Percentiles rank a stretch among this genome's conserved stretches.
Conservation (phyloP, 169 alveolate genomes). For the Plasmodium inui region DNA sequence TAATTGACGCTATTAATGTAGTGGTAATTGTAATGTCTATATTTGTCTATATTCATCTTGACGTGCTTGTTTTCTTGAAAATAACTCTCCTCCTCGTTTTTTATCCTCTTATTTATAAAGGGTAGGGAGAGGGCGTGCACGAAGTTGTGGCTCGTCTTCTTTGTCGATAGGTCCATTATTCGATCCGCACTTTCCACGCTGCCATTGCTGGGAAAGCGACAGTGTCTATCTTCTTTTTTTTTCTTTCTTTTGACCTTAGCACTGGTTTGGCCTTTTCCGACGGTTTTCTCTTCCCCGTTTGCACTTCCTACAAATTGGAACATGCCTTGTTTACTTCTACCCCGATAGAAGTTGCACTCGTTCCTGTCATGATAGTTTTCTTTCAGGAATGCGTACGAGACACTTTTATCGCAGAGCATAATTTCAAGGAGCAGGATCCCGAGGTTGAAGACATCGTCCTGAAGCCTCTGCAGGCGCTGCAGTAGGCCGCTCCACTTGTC, state of each 20-base stretch:
- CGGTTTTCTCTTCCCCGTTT: background rate
- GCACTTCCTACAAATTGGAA: background rate
- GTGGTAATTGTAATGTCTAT: slow-evolving; percentile 52
- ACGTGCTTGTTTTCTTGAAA: slow-evolving; percentile 43
- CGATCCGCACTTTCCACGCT: background rate
- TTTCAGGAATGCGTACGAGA: slow-evolving; percentile 22
- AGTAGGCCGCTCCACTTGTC: slow-evolving; percentile 3
- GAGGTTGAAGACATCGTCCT: slow-evolving; percentile 52
- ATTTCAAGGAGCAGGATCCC: slow-evolving; percentile 44
- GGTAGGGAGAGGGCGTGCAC: slow-evolving; percentile 63
- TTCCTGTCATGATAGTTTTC: slow-evolving; percentile 7
- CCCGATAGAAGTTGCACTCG: slow-evolving; percentile 23
- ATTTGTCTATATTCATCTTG: slow-evolving; percentile 56
- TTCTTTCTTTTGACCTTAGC: background rate
- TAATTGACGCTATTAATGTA: slow-evolving; percentile 56
- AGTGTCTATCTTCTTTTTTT: background rate
- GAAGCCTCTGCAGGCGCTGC: slow-evolving; percentile 2
- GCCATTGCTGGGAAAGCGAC: background rate
- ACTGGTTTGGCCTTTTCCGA: background rate
- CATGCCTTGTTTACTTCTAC: slow-evolving; percentile 7
- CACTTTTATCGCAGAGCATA: slow-evolving; percentile 8
- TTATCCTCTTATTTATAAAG: slow-evolving; percentile 30
- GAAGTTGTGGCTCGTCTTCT: slow-evolving; percentile 27
- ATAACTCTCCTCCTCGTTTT: slow-evolving; percentile 44
- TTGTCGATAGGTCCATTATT: background rate